These are phyloP conservation scores for Blastocystis sp. DNA, from an alignment of 352 stramenopile species.

Conservation along the genomic window DNA sequence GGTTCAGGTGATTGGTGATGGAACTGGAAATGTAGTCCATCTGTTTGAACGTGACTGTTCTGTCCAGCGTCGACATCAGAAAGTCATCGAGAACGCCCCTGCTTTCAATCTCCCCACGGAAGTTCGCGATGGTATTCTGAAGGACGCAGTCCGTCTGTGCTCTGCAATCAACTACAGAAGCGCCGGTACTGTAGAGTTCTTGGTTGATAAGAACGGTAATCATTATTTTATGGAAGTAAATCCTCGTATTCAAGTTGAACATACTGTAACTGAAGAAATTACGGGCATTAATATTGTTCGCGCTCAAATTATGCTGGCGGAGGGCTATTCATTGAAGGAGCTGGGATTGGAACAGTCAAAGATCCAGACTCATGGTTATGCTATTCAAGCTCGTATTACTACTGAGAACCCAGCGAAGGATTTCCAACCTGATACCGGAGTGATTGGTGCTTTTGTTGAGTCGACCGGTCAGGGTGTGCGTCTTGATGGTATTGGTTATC, in stretches of 20 bases:
- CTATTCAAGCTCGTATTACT: slow-evolving; percentile 93
- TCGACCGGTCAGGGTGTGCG: slow-evolving; percentile 90
- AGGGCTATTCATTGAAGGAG: slow-evolving; percentile 84
- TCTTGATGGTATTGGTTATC: slow-evolving; percentile 89
- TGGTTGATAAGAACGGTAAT: slow-evolving; percentile 84
- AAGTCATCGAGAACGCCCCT: slow-evolving; percentile 76
- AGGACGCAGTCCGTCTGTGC: slow-evolving; percentile 85
- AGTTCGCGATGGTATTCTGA: slow-evolving; percentile 71
- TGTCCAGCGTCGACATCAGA: slow-evolving; percentile 95
- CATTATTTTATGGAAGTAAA: slow-evolving; percentile 99
- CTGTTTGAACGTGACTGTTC: slow-evolving; percentile 94
- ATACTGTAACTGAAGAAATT: slow-evolving; percentile 87
- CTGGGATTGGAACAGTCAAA: slow-evolving; percentile 89
- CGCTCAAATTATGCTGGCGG: slow-evolving; percentile 89
- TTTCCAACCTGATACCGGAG: slow-evolving; percentile 91
- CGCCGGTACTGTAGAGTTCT: slow-evolving; percentile 95
- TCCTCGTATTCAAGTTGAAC: slow-evolving; percentile 91
- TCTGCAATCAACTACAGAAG: slow-evolving; percentile 88
- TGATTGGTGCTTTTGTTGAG: slow-evolving; percentile 91
- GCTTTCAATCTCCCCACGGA: slow-evolving; percentile 59
- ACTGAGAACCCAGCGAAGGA: slow-evolving; percentile 88
- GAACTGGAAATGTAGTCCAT: slow-evolving; percentile 87
- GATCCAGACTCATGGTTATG: slow-evolving; percentile 84
- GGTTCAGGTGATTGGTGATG: slow-evolving; percentile 92
- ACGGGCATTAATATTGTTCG: slow-evolving; percentile 92